Percentiles rank a stretch among this genome's conserved stretches.
phyloP scores from a whole-genome alignment of 2,329 filamentous ascomycete species.

The Hymenoscyphus salicellus region DNA sequence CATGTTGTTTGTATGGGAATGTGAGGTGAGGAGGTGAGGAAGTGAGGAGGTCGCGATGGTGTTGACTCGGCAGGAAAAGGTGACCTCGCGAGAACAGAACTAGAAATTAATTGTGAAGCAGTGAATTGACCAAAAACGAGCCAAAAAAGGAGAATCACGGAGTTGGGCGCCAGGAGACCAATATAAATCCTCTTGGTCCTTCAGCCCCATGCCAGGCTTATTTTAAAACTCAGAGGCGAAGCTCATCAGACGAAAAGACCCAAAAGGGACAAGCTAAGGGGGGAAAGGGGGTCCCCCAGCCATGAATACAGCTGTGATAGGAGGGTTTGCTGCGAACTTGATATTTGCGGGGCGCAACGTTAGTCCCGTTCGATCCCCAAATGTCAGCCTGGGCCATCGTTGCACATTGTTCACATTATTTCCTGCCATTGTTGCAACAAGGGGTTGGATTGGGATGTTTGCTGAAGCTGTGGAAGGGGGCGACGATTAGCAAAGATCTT shows the following conservation, averaged over 20 bases:
- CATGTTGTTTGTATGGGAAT: conserved; percentile 23
- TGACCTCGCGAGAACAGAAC: neutral
- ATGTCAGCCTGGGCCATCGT: neutral
- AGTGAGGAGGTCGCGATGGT: neutral
- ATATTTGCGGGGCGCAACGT: neutral
- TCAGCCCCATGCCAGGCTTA: conserved; percentile 5
- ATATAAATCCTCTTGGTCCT: conserved; percentile 3
- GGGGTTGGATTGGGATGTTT: neutral
- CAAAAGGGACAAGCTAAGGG: neutral
- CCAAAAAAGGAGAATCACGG: neutral
- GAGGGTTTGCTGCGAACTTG: neutral
- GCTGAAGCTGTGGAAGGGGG: neutral
- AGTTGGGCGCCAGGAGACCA: neutral
- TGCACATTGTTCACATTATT: neutral
- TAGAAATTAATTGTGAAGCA: neutral
- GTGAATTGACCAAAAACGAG: neutral
- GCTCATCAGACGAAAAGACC: conserved; percentile 6
- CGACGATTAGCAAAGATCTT: neutral
- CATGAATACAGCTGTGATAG: neutral
- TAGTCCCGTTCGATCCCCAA: neutral
- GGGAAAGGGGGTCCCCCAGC: neutral
- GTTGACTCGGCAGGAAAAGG: neutral
- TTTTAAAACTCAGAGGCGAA: conserved; percentile 10
- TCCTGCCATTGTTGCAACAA: neutral
- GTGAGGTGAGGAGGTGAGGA: neutral